Base-by-base conservation (phyloP, 139 green algal species). In the Astrephomene gubernaculifera region DNA sequence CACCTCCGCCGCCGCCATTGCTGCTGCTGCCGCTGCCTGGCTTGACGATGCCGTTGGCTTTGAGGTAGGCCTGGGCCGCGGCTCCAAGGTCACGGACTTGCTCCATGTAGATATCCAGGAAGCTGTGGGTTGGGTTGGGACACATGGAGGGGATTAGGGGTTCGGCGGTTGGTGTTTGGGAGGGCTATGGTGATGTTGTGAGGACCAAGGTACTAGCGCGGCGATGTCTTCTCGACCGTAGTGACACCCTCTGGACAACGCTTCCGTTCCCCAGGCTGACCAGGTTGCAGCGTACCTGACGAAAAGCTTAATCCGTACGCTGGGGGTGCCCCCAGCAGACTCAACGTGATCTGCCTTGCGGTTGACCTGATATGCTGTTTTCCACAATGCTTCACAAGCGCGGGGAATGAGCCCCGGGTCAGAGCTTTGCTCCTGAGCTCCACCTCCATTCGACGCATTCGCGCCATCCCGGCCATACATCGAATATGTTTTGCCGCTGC, bases 41-140 rank as follows among this genome's bases (percentile, higher is more conserved):
- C 45, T 5, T 2, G 12, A 24, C n/a, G 54, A 39, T 8, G 17
- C 44, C 63, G 2, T 25, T 65, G 69, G 33, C 31, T 6, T 38
- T 63, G 6, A 80, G 10, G 68, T 72, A 65, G 24, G 81, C 81
- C 36, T 71, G 67, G 9, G 81, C 38, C n/a, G 53, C 61, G 24
- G 81, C 81, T 43, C 81, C 69, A 29, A 86, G 67, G 33, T 86
- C 79, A 0, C 83, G 41, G 7, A 92, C 86, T 67, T 93, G 85
- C 68, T 93, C 90, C 64, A 90, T 83, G 83, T 93, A 93, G 24
- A 93, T 90, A 63, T 93, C 90, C 68, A 93, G 65, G 41, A 91
- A 90, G 49, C 83, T 90, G 61, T 29, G 70, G 70, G 49, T 57
- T 17, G 49, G 1, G 35, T n/a, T n/a, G n/a, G n/a, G n/a, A n/a